These are phyloP conservation scores for Phialocephala subalpina DNA, from an alignment of 2,329 filamentous ascomycete genomes.

Conservation along the genomic window DNA sequence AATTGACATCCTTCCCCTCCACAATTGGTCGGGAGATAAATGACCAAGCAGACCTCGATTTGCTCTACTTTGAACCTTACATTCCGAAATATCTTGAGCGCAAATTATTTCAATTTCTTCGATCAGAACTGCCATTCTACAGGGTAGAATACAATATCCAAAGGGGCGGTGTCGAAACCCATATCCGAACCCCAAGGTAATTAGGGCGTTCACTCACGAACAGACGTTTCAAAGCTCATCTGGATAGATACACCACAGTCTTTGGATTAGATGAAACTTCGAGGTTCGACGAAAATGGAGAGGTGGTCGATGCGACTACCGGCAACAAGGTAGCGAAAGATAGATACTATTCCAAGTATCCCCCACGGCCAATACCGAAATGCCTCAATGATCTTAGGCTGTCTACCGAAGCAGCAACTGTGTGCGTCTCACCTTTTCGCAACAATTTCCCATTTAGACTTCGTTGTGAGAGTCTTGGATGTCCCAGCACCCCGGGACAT, in stretches of 20 bases:
- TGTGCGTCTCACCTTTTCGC: conserved; percentile 29
- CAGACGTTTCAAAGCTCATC: background rate
- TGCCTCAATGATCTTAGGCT: conserved; percentile 71
- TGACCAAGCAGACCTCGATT: conserved; percentile 74
- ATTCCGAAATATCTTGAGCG: conserved; percentile 63
- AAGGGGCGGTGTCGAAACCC: conserved; percentile 67
- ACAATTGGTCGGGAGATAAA: conserved; percentile 64
- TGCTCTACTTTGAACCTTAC: conserved; percentile 80
- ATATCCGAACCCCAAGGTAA: conserved; percentile 63
- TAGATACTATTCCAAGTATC: conserved; percentile 61
- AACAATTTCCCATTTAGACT: too few relatives aligned
- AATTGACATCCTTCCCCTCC: conserved; percentile 56
- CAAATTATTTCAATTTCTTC: conserved; percentile 74
- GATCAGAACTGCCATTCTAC: conserved; percentile 77
- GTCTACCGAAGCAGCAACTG: conserved; percentile 71
- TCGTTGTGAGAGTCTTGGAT: too few relatives aligned
- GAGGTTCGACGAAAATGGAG: conserved; percentile 57
- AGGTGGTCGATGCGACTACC: conserved; percentile 54
- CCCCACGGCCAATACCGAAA: conserved; percentile 73
- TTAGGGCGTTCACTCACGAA: background rate
- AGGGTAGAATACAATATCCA: conserved; percentile 78
- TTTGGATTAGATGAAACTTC: conserved; percentile 70
- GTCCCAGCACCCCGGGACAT: too few relatives aligned
- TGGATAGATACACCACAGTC: conserved; percentile 62
- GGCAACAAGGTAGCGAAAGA: conserved; percentile 52